These are phyloP conservation scores for Eucalyptus polyanthemos DNA, from an alignment of 345 rosid species.

Conservation along the genomic window DNA sequence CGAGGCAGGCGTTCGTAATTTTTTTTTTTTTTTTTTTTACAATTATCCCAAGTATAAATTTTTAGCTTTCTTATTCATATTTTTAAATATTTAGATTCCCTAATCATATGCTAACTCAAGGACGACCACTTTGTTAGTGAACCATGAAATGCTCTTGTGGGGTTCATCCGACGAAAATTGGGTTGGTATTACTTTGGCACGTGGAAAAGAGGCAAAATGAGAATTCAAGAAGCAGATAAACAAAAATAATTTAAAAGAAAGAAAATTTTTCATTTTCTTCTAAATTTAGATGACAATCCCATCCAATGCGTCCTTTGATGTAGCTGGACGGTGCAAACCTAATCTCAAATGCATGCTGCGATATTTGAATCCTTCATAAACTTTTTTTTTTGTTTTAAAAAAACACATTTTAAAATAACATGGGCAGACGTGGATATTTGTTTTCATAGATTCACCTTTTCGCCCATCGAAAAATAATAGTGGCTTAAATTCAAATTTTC, in stretches of 20 bases:
- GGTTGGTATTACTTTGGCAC: background rate
- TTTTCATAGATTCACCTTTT: too few relatives aligned
- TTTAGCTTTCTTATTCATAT: background rate
- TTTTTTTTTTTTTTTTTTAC: too few relatives aligned
- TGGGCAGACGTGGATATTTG: too few relatives aligned
- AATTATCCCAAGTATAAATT: background rate
- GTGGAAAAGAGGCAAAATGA: background rate
- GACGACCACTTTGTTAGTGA: background rate
- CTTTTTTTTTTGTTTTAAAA: background rate
- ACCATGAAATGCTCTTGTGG: background rate
- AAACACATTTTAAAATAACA: background rate
- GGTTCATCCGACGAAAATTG: background rate
- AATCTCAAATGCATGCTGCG: background rate
- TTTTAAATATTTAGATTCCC: background rate
- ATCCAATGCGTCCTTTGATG: background rate
- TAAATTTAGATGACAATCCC: background rate
- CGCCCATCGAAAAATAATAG: too few relatives aligned
- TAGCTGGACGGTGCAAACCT: background rate
- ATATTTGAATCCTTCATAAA: background rate
- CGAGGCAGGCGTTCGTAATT: accelerated
- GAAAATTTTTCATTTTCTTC: too few relatives aligned
- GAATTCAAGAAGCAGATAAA: background rate
- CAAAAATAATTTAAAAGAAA: too few relatives aligned
- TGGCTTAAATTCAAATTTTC: too few relatives aligned
- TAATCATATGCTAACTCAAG: background rate